phyloP scores from a whole-genome alignment of 192 early-diverging fungal genomes.

The Podila horticola region DNA sequence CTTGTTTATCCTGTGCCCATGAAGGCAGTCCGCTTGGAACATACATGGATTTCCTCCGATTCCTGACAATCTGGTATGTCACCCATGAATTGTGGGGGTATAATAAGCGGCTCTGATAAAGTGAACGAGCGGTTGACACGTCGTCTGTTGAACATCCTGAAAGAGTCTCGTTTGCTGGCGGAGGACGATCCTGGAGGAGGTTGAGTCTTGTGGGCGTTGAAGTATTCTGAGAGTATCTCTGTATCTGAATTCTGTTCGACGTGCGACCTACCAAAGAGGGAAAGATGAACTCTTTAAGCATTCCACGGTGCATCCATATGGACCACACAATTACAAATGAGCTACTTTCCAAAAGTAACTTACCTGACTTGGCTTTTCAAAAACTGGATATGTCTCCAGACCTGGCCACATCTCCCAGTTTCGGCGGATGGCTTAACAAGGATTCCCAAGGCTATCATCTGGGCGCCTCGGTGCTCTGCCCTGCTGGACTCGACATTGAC shows the following conservation, averaged over 20 bases:
- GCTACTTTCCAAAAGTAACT: not conserved
- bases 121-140: constrained; percentile 47
- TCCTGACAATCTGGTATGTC: constrained; percentile 5
- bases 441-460: constrained; percentile 61
- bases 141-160: constrained; percentile 17
- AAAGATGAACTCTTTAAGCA: not conserved
- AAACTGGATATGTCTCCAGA: constrained; percentile 61
- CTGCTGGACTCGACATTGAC: constrained; percentile 46
- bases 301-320: not conserved
- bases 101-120: constrained; percentile 24
- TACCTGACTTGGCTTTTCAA: constrained; percentile 54
- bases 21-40: not conserved
- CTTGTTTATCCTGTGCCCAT: too few relatives aligned
- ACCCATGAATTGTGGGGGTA: not conserved
- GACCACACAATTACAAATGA: not conserved
- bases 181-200: constrained; percentile 11
- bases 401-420: constrained; percentile 56
- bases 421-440: constrained; percentile 55
- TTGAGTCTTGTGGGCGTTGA: constrained; percentile 16
- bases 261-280: not conserved
- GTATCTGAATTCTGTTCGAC: constrained; percentile 14
- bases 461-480: constrained; percentile 58
- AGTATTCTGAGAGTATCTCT: constrained; percentile 14
- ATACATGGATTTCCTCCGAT: constrained; percentile 29
- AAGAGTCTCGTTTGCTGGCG: constrained; percentile 33